Conservation (phyloP, 495 filamentous ascomycete genomes). For the Penicillium chermesinum region DNA sequence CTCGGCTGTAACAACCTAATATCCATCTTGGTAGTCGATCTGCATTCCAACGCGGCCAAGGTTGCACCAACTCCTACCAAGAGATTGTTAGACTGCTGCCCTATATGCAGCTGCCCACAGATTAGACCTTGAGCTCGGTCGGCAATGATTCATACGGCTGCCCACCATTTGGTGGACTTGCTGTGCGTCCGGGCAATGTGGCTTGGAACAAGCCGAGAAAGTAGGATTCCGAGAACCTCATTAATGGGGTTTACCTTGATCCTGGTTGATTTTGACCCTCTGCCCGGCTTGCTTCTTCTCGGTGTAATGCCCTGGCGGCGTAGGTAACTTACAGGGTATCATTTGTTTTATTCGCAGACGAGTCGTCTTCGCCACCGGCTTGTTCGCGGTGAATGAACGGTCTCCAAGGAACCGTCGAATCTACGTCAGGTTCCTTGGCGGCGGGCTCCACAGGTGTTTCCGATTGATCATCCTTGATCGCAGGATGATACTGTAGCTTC, state of each 20-base stretch:
- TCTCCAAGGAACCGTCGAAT: neutral
- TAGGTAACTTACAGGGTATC: neutral
- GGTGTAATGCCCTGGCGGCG: neutral
- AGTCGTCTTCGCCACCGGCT: neutral
- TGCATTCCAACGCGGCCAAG: neutral
- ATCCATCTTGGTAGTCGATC: neutral
- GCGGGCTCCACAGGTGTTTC: neutral
- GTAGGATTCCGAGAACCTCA: neutral
- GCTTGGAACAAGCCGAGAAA: neutral
- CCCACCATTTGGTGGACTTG: neutral
- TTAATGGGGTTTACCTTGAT: neutral
- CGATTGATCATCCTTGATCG: neutral
- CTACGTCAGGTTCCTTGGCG: neutral
- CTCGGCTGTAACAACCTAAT: neutral
- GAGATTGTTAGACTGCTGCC: neutral
- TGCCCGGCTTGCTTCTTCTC: neutral
- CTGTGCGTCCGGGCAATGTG: neutral
- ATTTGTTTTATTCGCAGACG: neutral
- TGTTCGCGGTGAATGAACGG: neutral
- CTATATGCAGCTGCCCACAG: no score
- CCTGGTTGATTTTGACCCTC: neutral
- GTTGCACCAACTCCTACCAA: neutral
- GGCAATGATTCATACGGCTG: neutral
- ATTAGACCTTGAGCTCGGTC: no score
- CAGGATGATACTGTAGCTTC: constrained; percentile 28